A percentile compares a stretch with the other conserved stretches of the same genome.
These are phyloP conservation scores for Juglanconis oblonga DNA, from an alignment of 2,329 filamentous ascomycete genomes.

Conservation along the genomic window DNA sequence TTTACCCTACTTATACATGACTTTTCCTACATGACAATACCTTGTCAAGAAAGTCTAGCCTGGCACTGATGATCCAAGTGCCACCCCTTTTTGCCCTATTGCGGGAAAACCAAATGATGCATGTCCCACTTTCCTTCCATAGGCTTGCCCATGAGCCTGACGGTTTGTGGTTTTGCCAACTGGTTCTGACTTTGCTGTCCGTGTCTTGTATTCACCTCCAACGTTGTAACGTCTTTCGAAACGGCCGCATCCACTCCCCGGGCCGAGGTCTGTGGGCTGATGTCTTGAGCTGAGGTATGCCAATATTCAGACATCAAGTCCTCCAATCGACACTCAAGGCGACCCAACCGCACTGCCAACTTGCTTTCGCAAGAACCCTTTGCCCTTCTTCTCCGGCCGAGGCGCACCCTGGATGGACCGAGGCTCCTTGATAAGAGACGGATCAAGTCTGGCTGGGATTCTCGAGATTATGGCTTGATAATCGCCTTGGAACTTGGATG, in stretches of 20 bases:
- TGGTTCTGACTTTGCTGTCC: no score
- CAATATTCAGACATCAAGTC: background rate
- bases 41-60: slow-evolving; percentile 8
- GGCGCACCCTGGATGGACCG: slow-evolving; percentile 87
- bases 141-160: no score
- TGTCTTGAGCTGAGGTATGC: background rate
- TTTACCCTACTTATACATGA: slow-evolving; percentile 17
- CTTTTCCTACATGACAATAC: slow-evolving; percentile 13
- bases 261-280: no score
- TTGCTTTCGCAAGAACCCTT: slow-evolving; percentile 54
- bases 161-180: no score
- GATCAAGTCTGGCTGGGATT: slow-evolving; percentile 80
- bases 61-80: slow-evolving; percentile 15
- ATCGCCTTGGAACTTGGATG: slow-evolving; percentile 59
- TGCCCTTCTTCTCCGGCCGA: slow-evolving; percentile 50
- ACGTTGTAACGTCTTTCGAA: no score
- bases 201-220: no score
- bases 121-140: background rate
- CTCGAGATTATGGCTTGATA: slow-evolving; percentile 60
- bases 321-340: background rate
- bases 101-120: background rate
- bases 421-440: slow-evolving; percentile 86
- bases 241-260: no score
- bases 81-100: background rate
- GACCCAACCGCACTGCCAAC: slow-evolving; percentile 30